A percentile compares a stretch with the other conserved stretches of the same genome.
Conservation (phyloP, 179 eudicot genomes). For the Carnegiea gigantea region DNA sequence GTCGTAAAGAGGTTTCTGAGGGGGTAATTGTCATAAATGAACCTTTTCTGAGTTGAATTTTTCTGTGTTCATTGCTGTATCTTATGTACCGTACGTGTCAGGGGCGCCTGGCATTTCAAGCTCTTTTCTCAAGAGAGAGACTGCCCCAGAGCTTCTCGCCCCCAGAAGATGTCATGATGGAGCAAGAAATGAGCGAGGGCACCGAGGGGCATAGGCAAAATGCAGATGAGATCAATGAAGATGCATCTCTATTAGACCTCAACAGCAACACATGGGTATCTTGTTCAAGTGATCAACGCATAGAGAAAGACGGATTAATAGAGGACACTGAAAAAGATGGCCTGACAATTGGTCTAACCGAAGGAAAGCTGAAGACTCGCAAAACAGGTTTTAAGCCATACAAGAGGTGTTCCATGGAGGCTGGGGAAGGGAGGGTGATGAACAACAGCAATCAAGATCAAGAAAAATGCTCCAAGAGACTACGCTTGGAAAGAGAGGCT, state of each 20-base stretch:
- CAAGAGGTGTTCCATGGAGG: constrained; percentile 88
- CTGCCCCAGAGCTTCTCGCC: constrained; percentile 94
- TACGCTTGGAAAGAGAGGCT: constrained; percentile 75
- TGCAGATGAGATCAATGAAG: constrained; percentile 29
- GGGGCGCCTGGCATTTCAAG: constrained; percentile 89
- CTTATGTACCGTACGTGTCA: constrained; percentile 29
- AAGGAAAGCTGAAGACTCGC: constrained; percentile 51
- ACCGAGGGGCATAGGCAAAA: constrained; percentile 31
- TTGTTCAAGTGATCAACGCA: constrained; percentile 33
- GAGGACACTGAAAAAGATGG: constrained; percentile 36
- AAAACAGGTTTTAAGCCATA: constrained; percentile 96
- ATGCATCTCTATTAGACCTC: constrained; percentile 45
- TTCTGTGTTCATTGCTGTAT: constrained; percentile 11
- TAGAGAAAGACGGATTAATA: constrained; percentile 30
- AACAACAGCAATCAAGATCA: constrained; percentile 47
- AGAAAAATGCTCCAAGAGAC: constrained; percentile 69
- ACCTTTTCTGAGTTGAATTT: neutral
- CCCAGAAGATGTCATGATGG: constrained; percentile 34
- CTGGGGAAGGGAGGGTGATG: constrained; percentile 51
- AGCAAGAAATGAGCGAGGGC: constrained; percentile 19
- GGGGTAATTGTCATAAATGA: constrained; percentile 49
- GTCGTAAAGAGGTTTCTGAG: constrained; percentile 96
- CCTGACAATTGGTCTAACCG: constrained; percentile 38
- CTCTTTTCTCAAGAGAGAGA: constrained; percentile 73
- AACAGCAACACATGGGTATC: constrained; percentile 46